These are phyloP conservation scores for Metschnikowia noctiluminum DNA, from an alignment of 805 yeast genomes.

Conservation along the genomic window DNA sequence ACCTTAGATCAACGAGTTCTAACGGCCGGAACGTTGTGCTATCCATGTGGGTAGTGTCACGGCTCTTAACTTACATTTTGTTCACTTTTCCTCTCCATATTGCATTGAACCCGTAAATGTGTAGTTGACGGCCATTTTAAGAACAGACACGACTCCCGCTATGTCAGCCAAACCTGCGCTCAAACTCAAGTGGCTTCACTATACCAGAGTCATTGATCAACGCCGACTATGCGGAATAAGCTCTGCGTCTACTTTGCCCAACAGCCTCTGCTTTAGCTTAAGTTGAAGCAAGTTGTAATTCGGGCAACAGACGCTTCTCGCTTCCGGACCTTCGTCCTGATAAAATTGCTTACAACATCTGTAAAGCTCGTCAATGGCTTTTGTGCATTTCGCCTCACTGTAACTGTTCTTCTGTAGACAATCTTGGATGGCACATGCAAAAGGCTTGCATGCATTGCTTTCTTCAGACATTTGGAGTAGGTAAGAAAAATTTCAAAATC, in stretches of 20 bases:
- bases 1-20: constrained; percentile 70
- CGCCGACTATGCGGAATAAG: constrained; percentile 24
- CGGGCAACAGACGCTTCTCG: constrained; percentile 77
- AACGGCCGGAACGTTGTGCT: constrained; percentile 60
- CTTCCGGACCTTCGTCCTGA: constrained; percentile 52
- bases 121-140: too few relatives aligned
- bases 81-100: neutral
- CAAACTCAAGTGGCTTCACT: too few relatives aligned
- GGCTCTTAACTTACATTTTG: constrained; percentile 66
- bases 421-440: constrained; percentile 82
- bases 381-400: constrained; percentile 72
- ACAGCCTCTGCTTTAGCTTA: constrained; percentile 62
- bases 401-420: constrained; percentile 62
- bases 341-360: constrained; percentile 72
- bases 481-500: neutral
- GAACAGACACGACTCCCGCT: too few relatives aligned
- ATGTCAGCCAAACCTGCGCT: too few relatives aligned
- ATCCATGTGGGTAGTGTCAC: constrained; percentile 49
- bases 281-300: constrained; percentile 55
- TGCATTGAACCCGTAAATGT: too few relatives aligned
- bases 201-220: neutral
- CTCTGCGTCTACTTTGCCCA: constrained; percentile 58
- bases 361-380: constrained; percentile 65
- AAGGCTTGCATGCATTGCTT: constrained; percentile 60
- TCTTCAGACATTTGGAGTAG: constrained; percentile 3